phyloP scores from a whole-genome alignment of 2,329 filamentous ascomycete species.

The Pestalotiopsis sp. region DNA sequence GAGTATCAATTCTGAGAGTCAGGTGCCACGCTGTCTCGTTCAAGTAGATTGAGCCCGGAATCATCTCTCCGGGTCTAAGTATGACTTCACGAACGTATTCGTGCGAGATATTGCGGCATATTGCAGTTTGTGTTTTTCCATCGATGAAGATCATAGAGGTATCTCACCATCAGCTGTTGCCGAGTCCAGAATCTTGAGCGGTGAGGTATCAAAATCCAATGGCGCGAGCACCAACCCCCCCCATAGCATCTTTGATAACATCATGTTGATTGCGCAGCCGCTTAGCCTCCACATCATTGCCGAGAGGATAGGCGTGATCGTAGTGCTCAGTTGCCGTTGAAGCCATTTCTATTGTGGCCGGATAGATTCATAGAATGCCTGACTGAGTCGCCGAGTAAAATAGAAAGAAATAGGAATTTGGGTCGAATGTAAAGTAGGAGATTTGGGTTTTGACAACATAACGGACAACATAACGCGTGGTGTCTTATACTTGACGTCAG shows the following conservation, averaged over 20 bases:
- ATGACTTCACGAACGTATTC: no score
- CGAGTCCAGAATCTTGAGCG: neutral
- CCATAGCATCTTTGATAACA: neutral
- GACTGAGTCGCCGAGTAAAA: no score
- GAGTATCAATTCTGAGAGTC: neutral
- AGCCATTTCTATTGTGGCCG: neutral
- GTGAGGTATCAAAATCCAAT: neutral
- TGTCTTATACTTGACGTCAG: neutral
- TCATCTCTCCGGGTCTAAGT: no score
- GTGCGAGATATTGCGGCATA: neutral
- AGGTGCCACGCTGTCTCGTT: no score
- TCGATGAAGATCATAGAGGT: neutral
- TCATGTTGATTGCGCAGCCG: neutral
- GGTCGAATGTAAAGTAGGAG: no score
- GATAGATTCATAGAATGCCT: no score
- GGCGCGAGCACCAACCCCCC: neutral
- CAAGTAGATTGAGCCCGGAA: no score
- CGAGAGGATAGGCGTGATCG: neutral
- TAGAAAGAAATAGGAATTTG: no score
- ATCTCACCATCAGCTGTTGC: neutral
- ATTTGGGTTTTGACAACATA: no score
- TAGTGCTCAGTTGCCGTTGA: neutral
- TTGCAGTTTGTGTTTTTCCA: neutral
- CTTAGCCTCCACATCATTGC: neutral
- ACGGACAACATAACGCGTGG: neutral